Percentiles rank a stretch among this genome's conserved stretches.
phyloP scores from a whole-genome alignment of 768 basidiomycete species.

The Agrocybe praecox region DNA sequence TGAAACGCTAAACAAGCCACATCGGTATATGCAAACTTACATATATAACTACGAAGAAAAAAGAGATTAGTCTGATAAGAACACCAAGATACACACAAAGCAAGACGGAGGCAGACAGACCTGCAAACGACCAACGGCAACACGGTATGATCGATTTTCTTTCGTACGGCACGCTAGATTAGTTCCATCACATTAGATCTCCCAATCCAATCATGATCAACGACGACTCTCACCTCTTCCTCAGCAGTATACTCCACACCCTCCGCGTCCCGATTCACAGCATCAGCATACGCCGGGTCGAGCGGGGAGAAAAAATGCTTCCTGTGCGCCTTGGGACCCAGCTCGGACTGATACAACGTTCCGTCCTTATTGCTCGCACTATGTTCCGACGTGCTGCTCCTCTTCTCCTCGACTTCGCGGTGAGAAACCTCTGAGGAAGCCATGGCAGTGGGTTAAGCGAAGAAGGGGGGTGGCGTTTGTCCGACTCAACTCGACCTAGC shows the following conservation, averaged over 20 bases:
- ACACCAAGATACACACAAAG: not conserved
- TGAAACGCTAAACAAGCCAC: constrained; percentile 13
- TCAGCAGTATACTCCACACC: constrained; percentile 48
- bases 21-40: constrained; percentile 30
- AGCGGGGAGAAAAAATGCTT: constrained; percentile 52
- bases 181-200: not conserved
- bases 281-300: constrained; percentile 46
- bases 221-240: constrained; percentile 41
- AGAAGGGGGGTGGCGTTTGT: not conserved
- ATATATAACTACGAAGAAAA: constrained; percentile 46
- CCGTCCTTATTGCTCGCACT: constrained; percentile 33
- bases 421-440: constrained; percentile 7
- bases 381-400: constrained; percentile 9
- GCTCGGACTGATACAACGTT: constrained; percentile 40
- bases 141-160: constrained; percentile 54
- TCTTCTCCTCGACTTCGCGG: constrained; percentile 13
- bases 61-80: not conserved
- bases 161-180: constrained; percentile 40
- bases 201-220: not conserved
- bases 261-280: constrained; percentile 52
- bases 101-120: constrained; percentile 25
- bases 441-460: constrained; percentile 2
- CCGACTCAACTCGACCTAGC: not conserved
- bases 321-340: constrained; percentile 40
- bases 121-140: constrained; percentile 53